phyloP scores from a whole-genome alignment of 2,329 filamentous ascomycete species.

The Pestalotiopsis sp. region DNA sequence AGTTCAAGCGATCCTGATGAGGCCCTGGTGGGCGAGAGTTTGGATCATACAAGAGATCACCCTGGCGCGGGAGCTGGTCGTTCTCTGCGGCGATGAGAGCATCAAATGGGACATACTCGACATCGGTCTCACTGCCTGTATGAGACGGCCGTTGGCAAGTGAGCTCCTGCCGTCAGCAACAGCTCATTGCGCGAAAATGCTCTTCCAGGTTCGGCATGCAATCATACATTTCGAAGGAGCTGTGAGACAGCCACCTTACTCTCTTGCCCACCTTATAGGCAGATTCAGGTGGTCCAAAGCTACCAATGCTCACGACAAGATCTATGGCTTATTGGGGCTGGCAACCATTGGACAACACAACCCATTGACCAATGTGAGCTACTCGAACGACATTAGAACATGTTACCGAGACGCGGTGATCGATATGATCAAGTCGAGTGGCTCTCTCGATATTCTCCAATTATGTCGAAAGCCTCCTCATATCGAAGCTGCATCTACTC shows the following conservation, averaged over 20 bases:
- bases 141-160: neutral
- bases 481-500: neutral
- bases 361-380: neutral
- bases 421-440: neutral
- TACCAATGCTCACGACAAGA: neutral
- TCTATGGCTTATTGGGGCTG: neutral
- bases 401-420: neutral
- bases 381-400: neutral
- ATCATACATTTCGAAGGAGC: neutral
- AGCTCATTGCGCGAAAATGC: neutral
- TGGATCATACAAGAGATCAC: neutral
- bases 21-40: neutral
- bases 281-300: neutral
- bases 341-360: neutral
- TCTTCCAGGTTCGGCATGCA: neutral
- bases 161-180: neutral
- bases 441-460: neutral
- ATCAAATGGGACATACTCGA: neutral
- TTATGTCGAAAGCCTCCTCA: neutral
- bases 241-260: neutral
- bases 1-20: neutral
- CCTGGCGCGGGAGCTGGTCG: neutral
- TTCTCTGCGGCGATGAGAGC: neutral
- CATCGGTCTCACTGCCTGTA: neutral
- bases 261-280: neutral